phyloP scores from a whole-genome alignment of 208 protist species.

The Crithidia brevicula region DNA sequence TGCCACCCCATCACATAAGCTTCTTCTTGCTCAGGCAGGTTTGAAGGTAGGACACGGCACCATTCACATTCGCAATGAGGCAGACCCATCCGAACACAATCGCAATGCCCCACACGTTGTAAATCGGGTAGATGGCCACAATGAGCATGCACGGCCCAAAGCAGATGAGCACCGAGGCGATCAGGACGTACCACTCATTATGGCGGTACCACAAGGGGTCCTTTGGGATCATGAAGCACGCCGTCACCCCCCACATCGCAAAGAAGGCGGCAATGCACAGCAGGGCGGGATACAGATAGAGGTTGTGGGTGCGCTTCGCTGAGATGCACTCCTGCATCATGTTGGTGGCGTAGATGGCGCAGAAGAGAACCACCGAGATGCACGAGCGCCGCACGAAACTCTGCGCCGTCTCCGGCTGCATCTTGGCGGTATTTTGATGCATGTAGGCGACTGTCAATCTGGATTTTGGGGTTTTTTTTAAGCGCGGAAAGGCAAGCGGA shows the following conservation, averaged over 20 bases:
- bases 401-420: constrained; percentile 30
- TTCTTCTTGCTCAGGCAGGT: constrained; percentile 19
- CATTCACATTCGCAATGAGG: constrained; percentile 30
- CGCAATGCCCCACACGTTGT: constrained; percentile 28
- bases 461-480: no score
- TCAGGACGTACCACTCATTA: constrained; percentile 56
- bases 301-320: constrained; percentile 38
- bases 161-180: constrained; percentile 26
- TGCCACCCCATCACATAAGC: background rate
- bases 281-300: constrained; percentile 55
- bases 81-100: constrained; percentile 32
- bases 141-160: constrained; percentile 31
- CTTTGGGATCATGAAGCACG: constrained; percentile 48
- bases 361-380: constrained; percentile 23
- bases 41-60: constrained; percentile 27
- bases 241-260: constrained; percentile 74
- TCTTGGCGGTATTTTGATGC: constrained; percentile 32
- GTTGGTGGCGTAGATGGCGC: constrained; percentile 43
- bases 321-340: constrained; percentile 61
- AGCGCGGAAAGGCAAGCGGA: no score
- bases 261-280: constrained; percentile 62
- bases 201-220: constrained; percentile 68
- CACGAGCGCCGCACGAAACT: constrained; percentile 24
- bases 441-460: constrained; percentile 6
- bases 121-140: constrained; percentile 72